A percentile compares a stretch with the other conserved stretches of the same genome.
These are phyloP conservation scores for Centaurea solstitialis DNA, from an alignment of 129 eudicot species.

Conservation along the genomic window DNA sequence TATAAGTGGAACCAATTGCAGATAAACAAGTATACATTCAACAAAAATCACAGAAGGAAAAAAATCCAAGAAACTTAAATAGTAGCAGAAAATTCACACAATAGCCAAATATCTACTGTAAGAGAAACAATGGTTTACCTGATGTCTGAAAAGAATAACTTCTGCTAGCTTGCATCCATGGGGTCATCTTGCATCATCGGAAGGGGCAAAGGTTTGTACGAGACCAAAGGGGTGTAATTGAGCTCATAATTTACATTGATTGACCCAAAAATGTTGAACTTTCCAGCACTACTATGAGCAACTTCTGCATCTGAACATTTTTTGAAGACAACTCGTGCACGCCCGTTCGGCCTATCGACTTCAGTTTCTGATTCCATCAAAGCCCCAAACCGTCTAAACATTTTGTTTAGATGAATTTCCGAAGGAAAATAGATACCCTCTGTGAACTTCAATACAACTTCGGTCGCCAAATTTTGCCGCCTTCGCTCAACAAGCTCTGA, in stretches of 20 bases:
- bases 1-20: background rate
- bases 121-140: slow-evolving; percentile 30
- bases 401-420: slow-evolving; percentile 52
- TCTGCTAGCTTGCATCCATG: slow-evolving; percentile 43
- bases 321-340: slow-evolving; percentile 84
- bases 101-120: slow-evolving; percentile 2
- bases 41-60: background rate
- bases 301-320: slow-evolving; percentile 85
- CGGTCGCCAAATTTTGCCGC: slow-evolving; percentile 59
- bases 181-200: slow-evolving; percentile 35
- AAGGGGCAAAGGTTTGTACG: slow-evolving; percentile 53
- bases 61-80: background rate
- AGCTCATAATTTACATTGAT: slow-evolving; percentile 69
- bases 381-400: slow-evolving; percentile 77
- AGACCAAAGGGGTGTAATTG: slow-evolving; percentile 60
- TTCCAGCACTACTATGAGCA: slow-evolving; percentile 72
- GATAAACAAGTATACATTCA: background rate
- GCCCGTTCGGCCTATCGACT: slow-evolving; percentile 52
- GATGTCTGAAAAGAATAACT: slow-evolving; percentile 7
- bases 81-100: slow-evolving; percentile 11
- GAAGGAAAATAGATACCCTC: slow-evolving; percentile 53
- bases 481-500: slow-evolving; percentile 36
- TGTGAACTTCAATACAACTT: slow-evolving; percentile 60
- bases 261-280: slow-evolving; percentile 72
- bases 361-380: slow-evolving; percentile 88